Conservation (phyloP, 1,139 yeast genomes). For the Yamadazyma atlantica region DNA sequence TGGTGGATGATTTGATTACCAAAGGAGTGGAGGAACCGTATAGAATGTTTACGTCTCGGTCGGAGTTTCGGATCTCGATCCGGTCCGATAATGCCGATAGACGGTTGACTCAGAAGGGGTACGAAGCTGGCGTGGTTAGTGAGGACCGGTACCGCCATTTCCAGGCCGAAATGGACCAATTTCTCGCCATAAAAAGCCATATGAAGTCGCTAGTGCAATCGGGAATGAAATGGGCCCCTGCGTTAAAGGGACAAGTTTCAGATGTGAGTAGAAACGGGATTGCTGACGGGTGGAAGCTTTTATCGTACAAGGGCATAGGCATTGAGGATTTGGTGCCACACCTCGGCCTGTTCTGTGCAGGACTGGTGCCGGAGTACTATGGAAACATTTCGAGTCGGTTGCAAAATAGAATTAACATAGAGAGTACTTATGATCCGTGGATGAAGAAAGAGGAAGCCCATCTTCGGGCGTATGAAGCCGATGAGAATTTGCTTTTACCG, state of each 20-base stretch:
- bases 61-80: constrained; percentile 86
- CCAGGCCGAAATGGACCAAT: constrained; percentile 43
- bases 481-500: constrained; percentile 74
- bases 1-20: constrained; percentile 90
- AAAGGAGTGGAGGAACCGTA: constrained; percentile 98
- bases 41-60: constrained; percentile 95
- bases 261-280: constrained; percentile 31
- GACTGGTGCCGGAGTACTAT: constrained; percentile 21
- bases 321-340: constrained; percentile 33
- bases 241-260: constrained; percentile 46
- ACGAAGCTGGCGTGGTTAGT: constrained; percentile 64
- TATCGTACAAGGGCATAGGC: constrained; percentile 39
- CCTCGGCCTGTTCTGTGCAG: constrained; percentile 21
- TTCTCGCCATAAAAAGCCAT: constrained; percentile 43
- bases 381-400: constrained; percentile 50
- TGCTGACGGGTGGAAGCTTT: constrained; percentile 46
- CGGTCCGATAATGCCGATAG: constrained; percentile 93
- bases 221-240: constrained; percentile 65
- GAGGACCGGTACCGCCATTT: constrained; percentile 57
- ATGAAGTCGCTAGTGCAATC: constrained; percentile 49
- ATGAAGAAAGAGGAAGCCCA: constrained; percentile 69
- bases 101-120: constrained; percentile 73
- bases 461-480: constrained; percentile 77
- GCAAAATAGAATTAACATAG: constrained; percentile 64
- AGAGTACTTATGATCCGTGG: constrained; percentile 83